These are phyloP conservation scores for Lachancea mirantina DNA, from an alignment of 805 yeast species.

Conservation along the genomic window DNA sequence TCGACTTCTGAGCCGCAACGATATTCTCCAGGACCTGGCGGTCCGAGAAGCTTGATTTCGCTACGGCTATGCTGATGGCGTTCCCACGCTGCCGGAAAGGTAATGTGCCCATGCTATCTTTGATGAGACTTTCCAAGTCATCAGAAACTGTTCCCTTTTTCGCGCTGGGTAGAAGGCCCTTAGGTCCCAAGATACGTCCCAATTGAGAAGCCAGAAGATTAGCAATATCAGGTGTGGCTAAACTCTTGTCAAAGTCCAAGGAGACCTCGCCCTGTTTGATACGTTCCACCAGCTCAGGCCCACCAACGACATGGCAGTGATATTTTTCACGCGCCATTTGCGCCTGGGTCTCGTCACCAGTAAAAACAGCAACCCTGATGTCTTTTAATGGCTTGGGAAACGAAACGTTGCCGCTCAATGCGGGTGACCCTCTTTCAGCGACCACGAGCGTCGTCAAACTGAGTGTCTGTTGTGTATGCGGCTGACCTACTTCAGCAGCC, in stretches of 20 bases:
- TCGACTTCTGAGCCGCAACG: conserved; percentile 55
- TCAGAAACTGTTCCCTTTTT: conserved; percentile 81
- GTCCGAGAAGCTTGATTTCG: conserved; percentile 71
- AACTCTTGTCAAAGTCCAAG: conserved; percentile 62
- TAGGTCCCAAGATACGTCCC: conserved; percentile 82
- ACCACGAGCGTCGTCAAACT: conserved; percentile 57
- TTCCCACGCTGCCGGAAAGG: conserved; percentile 71
- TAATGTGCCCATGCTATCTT: conserved; percentile 54
- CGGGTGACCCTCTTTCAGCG: conserved; percentile 71
- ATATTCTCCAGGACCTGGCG: conserved; percentile 66
- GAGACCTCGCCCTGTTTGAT: conserved; percentile 46
- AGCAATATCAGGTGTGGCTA: conserved; percentile 78
- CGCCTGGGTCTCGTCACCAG: conserved; percentile 46
- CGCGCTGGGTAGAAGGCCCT: conserved; percentile 78
- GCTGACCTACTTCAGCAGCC: conserved; percentile 87
- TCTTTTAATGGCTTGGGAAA: conserved; percentile 69
- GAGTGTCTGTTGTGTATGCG: conserved; percentile 62
- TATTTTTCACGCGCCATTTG: conserved; percentile 44
- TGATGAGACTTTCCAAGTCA: conserved; percentile 50
- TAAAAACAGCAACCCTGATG: conserved; percentile 61
- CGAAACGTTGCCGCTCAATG: conserved; percentile 60
- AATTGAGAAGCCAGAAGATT: conserved; percentile 50
- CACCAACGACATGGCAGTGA: conserved; percentile 68
- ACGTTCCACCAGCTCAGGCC: conserved; percentile 55
- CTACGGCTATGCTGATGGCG: conserved; percentile 61